These are phyloP conservation scores for Fagopyrum homotropicum DNA, from an alignment of 148 eudicot species.

Conservation along the genomic window DNA sequence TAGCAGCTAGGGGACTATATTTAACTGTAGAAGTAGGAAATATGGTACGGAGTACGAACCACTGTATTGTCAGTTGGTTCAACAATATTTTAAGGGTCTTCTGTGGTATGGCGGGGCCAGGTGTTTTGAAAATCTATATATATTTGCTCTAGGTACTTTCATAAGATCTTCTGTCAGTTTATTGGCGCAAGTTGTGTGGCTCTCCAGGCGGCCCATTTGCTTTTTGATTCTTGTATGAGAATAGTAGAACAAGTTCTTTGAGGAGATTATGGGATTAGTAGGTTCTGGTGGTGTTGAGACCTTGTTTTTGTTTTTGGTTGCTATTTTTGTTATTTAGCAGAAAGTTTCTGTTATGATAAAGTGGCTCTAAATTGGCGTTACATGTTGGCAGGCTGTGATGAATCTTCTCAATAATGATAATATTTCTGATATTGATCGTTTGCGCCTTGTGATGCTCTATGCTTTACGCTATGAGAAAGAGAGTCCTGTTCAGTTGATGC, in stretches of 20 bases:
- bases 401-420: constrained; percentile 68
- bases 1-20: not conserved
- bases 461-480: constrained; percentile 99
- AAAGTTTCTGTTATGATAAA: not conserved
- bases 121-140: too few relatives aligned
- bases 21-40: not conserved
- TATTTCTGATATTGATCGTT: constrained; percentile 85
- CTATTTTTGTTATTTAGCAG: not conserved
- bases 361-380: not conserved
- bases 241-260: not conserved
- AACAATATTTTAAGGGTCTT: too few relatives aligned
- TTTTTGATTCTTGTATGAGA: not conserved
- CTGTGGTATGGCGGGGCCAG: too few relatives aligned
- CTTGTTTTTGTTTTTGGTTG: not conserved
- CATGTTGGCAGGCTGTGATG: constrained; percentile 73
- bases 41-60: too few relatives aligned
- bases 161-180: too few relatives aligned
- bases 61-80: too few relatives aligned
- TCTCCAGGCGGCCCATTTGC: too few relatives aligned
- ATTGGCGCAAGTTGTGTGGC: too few relatives aligned
- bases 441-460: constrained; percentile 90
- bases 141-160: too few relatives aligned
- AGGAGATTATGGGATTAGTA: not conserved
- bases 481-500: constrained; percentile 96
- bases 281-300: not conserved